Evolutionary conservation across 768 basidiomycete species (phyloP).

Genomic region (Dioszegia crocea): DNA sequence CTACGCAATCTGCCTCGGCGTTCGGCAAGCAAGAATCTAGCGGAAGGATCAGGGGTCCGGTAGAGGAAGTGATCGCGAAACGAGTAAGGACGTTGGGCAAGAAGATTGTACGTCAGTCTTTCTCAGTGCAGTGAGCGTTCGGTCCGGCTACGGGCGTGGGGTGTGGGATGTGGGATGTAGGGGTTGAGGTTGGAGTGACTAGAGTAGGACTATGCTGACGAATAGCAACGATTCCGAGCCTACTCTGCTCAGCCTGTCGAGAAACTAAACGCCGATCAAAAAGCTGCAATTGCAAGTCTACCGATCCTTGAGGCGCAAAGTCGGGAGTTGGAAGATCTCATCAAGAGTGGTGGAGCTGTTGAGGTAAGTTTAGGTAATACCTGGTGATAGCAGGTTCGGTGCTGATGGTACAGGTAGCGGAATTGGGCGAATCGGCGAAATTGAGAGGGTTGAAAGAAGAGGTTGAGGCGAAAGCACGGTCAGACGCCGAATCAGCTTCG

Average conservation of each 20-base stretch:
- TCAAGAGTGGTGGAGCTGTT: slow-evolving; percentile 59
- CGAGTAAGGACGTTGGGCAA: slow-evolving; percentile 62
- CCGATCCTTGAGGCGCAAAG: slow-evolving; percentile 70
- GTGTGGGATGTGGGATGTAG: no score
- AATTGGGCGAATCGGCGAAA: slow-evolving; percentile 37
- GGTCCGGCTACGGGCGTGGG: neutral
- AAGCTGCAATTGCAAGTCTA: slow-evolving; percentile 65
- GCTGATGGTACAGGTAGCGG: slow-evolving; percentile 11
- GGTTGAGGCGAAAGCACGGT: slow-evolving; percentile 13
- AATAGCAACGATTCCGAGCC: slow-evolving; percentile 65
- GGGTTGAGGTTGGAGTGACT: no score
- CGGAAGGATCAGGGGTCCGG: slow-evolving; percentile 53
- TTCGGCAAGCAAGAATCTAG: neutral
- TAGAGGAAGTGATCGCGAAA: slow-evolving; percentile 74
- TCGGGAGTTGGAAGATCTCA: slow-evolving; percentile 78
- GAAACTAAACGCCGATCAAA: slow-evolving; percentile 85
- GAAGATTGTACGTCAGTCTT: slow-evolving; percentile 65
- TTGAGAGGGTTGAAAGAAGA: slow-evolving; percentile 19
- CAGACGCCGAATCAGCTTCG: slow-evolving; percentile 8
- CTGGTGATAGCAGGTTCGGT: neutral
- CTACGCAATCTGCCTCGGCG: neutral
- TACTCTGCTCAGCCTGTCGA: slow-evolving; percentile 66
- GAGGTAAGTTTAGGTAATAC: slow-evolving; percentile 59
- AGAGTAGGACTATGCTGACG: slow-evolving; percentile 25
- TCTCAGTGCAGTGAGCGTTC: neutral